Base-by-base conservation (phyloP, 805 yeast species). In the Wickerhamomyces subpelliculosus region DNA sequence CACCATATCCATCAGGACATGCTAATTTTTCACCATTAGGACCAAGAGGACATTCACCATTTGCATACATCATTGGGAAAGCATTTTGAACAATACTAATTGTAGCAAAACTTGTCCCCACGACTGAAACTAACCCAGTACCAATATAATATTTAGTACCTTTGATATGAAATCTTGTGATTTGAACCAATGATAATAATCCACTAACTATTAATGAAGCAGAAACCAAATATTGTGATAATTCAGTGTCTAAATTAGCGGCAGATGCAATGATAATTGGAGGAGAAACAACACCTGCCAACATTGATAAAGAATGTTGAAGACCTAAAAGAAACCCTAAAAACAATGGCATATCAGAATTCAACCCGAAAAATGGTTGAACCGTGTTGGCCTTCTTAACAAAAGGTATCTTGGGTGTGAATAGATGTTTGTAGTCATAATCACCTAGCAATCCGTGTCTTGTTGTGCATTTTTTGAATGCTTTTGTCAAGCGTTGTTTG, bases 1-100 rank as follows among this genome's bases (percentile, higher is more conserved):
- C 77, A 47, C 96, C 97, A 55, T 86, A 89, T 2, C 94, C 97
- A 42, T 82, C 84, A 6, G 94, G 94, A 64, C 97, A 89, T 4
- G 96, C 73, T 36, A 84, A 68, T 9, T 61, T 48, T 7, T 71
- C 75, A 4, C 96, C 96, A 44, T 76, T 81, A 4, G 70, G 68
- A 25, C 64, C 80, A 4, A 57, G 47, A 1, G 82, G 80, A 62
- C 96, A 85, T 35, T 57, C 63, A 5, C 95, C 95, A 32, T 65
- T 68, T 4, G 53, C 49, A 64, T 89, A 88, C 94, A 88, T 84
- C 67, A 80, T 65, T 16, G 95, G 89, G 47, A 88, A 64, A 2
- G 88, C 83, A 27, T 78, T 80, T 13, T 74, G 54, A 37, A 85
- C 93, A 51, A 88, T 82, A 20, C 90, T 72, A 52, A 88, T 83